phyloP scores from a whole-genome alignment of 1,284 basidiomycete species.

The Irpex lacteus region DNA sequence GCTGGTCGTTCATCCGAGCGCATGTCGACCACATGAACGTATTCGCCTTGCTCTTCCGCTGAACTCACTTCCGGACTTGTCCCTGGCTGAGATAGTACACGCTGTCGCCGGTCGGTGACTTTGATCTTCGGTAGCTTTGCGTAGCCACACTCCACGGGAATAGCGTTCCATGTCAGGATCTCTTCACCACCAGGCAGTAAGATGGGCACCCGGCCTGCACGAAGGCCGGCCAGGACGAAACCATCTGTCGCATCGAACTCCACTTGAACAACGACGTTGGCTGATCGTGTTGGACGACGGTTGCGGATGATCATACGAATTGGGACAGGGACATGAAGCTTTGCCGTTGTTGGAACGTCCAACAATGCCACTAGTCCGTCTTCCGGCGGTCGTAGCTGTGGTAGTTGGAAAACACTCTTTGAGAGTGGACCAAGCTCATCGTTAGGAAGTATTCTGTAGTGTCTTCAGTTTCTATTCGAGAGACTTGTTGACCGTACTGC shows the following conservation, averaged over 20 bases:
- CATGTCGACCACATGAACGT: slow-evolving; percentile 50
- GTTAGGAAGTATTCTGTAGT: slow-evolving; percentile 38
- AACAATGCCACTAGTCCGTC: slow-evolving; percentile 65
- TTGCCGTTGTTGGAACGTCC: slow-evolving; percentile 54
- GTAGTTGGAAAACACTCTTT: slow-evolving; percentile 53
- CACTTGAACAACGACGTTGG: slow-evolving; percentile 62
- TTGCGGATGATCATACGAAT: slow-evolving; percentile 66
- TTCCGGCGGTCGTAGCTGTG: slow-evolving; percentile 52
- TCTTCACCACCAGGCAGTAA: slow-evolving; percentile 71
- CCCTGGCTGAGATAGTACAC: not conserved
- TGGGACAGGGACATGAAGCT: slow-evolving; percentile 56
- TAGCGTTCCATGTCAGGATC: slow-evolving; percentile 58
- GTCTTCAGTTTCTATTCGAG: not conserved
- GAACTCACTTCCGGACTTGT: slow-evolving; percentile 9
- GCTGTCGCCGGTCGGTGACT: slow-evolving; percentile 51
- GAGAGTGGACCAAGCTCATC: slow-evolving; percentile 42
- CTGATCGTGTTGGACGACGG: slow-evolving; percentile 55
- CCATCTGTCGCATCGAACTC: slow-evolving; percentile 63
- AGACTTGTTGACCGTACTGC: slow-evolving; percentile 3
- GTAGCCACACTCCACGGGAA: slow-evolving; percentile 71
- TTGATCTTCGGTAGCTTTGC: slow-evolving; percentile 55
- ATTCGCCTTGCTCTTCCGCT: slow-evolving; percentile 38
- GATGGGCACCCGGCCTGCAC: slow-evolving; percentile 60
- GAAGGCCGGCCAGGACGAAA: slow-evolving; percentile 72
- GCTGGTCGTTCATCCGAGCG: slow-evolving; percentile 35